phyloP scores from a whole-genome alignment of 257 asterid genomes.

The Solanum peruvianum region DNA sequence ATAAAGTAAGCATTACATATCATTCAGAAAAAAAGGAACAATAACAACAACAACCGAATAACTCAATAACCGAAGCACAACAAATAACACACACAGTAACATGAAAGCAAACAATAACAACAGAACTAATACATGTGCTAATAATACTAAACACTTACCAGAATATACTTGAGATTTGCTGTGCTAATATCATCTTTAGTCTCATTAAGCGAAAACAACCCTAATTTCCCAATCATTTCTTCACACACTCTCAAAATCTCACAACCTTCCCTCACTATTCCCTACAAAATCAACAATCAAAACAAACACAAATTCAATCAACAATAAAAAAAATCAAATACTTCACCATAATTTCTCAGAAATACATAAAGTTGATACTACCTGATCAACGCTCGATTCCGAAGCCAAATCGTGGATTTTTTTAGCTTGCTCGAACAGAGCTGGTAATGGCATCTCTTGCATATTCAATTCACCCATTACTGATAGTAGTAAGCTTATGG shows the following conservation, averaged over 20 bases:
- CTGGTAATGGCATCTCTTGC: conserved; percentile 52
- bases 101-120: background rate
- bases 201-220: conserved; percentile 80
- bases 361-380: conserved; percentile 2
- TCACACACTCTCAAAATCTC: conserved; percentile 61
- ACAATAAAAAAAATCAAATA: background rate
- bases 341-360: background rate
- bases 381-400: conserved; percentile 29
- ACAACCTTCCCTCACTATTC: conserved; percentile 54
- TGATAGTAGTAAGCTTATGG: background rate
- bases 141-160: conserved; percentile 36
- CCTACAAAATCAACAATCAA: conserved; percentile 30
- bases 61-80: background rate
- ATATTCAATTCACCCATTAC: conserved; percentile 32
- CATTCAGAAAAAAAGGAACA: background rate
- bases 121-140: background rate
- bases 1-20: background rate
- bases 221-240: conserved; percentile 73
- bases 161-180: conserved; percentile 66
- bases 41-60: too few relatives aligned
- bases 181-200: conserved; percentile 90
- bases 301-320: background rate
- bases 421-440: conserved; percentile 41
- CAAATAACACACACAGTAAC: too few relatives aligned
- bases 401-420: conserved; percentile 43